Base-by-base conservation (phyloP, 495 filamentous ascomycete genomes). In the Pyrenopolyporus hunteri region DNA sequence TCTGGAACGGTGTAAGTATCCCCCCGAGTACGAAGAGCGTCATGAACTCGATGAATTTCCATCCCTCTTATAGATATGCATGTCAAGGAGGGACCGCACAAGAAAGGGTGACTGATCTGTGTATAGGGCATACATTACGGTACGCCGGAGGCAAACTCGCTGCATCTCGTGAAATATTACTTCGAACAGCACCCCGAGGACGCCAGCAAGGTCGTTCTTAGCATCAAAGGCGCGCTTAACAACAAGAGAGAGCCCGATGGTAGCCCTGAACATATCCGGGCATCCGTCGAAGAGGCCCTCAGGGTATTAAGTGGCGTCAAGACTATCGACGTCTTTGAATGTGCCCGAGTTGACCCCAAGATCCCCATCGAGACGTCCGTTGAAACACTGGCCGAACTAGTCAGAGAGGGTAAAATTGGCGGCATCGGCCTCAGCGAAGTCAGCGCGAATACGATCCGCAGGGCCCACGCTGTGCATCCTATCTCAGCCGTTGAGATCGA, bases 241-340 rank as follows among this genome's bases (percentile, higher is more conserved):
- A 2, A 4, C 2, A 25, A 20, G 8, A 62, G 39, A 2, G 37
- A 20, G 7, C 66, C 66, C 1, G 72, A 78, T 39, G 80, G 85
- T 23, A 84, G 77, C 23, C 80, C 82, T 32, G 79, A 80, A 55
- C 81, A 82, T 39, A 79, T 90, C 9, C 79, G 82, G 14, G 77
- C 80, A 10, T 85, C 82, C 40, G 81, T 93, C 36, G 87, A 91
- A 14, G 82, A 88, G 49, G 85, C 81, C 56, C 66, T 91, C 29
- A 78, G 61, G 10, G 36, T 82, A 2, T 71, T 88, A 2, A 80
- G 82, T 50, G 86, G 85, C 6, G 86, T 82, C 51, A 90, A 90
- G 75, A 82, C 71, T 13, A 75, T 93, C 54, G 90, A 93, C 69
- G 80, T 92, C 48, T 93, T 89, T 58, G 84, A 90, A 70, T 83